Conservation (phyloP, 768 basidiomycete genomes). For the Boletus subcaerulescens region DNA sequence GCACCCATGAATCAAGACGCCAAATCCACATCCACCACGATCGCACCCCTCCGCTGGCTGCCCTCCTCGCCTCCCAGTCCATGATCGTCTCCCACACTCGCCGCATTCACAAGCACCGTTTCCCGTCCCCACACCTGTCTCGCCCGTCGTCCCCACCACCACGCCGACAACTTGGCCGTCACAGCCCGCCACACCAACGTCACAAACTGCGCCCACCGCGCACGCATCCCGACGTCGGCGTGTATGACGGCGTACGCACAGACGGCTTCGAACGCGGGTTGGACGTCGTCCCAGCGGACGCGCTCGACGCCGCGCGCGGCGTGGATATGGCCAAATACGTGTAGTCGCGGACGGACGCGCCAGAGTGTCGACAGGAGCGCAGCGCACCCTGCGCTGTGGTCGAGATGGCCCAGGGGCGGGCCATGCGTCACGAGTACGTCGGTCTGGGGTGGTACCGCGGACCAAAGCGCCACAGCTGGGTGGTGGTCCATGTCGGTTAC, state of each 20-base stretch:
- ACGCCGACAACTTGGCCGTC: background rate
- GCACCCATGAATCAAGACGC: background rate
- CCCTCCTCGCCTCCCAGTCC: slow-evolving; percentile 4
- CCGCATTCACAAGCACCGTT: slow-evolving; percentile 34
- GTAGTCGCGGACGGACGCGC: slow-evolving; percentile 35
- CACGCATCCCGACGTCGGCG: slow-evolving; percentile 2
- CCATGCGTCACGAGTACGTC: slow-evolving; percentile 46
- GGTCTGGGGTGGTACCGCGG: slow-evolving; percentile 26
- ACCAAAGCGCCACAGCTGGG: slow-evolving; percentile 21
- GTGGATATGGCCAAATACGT: slow-evolving; percentile 45
- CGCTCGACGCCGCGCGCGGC: slow-evolving; percentile 33
- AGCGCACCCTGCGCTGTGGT: slow-evolving; percentile 31
- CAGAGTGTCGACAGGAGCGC: slow-evolving; percentile 33
- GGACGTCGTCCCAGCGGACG: slow-evolving; percentile 32
- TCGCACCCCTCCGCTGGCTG: slow-evolving; percentile 23
- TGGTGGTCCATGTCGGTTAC: background rate
- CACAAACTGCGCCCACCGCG: slow-evolving; percentile 15
- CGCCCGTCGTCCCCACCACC: slow-evolving; percentile 9
- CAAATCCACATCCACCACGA: slow-evolving; percentile 26
- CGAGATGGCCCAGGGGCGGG: slow-evolving; percentile 37
- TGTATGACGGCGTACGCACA: slow-evolving; percentile 4
- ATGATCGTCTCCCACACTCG: slow-evolving; percentile 21
- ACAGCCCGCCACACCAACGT: slow-evolving; percentile 11
- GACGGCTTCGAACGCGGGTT: slow-evolving; percentile 31
- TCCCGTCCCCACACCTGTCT: slow-evolving; percentile 8